Evolutionary conservation across 305 asterid genomes (phyloP).

Genomic region (Euphrasia arctica): DNA sequence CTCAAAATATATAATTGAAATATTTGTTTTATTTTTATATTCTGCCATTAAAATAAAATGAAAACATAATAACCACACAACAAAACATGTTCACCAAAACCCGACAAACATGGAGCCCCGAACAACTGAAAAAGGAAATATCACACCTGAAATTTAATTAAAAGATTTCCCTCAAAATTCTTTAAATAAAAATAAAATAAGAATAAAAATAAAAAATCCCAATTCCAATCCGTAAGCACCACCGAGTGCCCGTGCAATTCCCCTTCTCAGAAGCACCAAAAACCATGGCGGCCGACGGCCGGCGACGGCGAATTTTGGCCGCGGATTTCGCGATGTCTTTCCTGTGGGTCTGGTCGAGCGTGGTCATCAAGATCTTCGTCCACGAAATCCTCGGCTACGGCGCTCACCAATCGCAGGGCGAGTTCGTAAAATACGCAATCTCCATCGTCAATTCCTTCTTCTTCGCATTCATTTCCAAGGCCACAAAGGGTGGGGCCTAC

Average conservation of each 20-base stretch:
- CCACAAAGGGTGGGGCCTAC: constrained; percentile 63
- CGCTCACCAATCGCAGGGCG: constrained; percentile 45
- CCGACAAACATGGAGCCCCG: no score
- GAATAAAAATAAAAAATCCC: background rate
- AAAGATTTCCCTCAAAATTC: no score
- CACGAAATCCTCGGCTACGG: constrained; percentile 45
- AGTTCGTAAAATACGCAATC: constrained; percentile 35
- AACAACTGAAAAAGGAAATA: no score
- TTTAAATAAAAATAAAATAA: no score
- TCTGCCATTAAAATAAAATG: no score
- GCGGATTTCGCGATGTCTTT: constrained; percentile 38
- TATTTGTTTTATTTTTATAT: no score
- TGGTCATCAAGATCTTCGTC: constrained; percentile 57
- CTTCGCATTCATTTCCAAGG: constrained; percentile 53
- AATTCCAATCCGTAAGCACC: background rate
- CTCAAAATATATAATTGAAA: no score
- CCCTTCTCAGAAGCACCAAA: background rate
- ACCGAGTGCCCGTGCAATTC: constrained; percentile 1
- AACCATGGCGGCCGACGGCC: constrained; percentile 32
- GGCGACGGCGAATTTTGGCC: constrained; percentile 35
- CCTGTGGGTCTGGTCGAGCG: constrained; percentile 80
- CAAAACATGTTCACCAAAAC: no score
- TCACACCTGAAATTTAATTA: no score
- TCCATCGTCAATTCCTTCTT: constrained; percentile 59
- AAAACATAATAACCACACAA: no score